Conservation (phyloP, 1,284 basidiomycete genomes). For the Prillingera fragicola region DNA sequence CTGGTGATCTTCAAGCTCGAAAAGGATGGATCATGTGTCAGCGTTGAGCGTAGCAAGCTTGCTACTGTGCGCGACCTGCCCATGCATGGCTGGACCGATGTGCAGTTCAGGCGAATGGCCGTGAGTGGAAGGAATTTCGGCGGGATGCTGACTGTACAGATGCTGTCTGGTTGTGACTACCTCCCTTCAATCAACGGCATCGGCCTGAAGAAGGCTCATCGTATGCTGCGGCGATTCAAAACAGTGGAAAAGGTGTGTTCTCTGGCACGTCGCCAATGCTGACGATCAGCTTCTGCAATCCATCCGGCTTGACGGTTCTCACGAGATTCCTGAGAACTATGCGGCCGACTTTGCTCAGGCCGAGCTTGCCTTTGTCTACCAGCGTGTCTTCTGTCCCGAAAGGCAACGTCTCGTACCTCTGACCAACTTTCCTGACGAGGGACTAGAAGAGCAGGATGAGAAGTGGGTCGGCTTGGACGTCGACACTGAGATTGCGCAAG, state of each 20-base stretch:
- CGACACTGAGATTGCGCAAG: slow-evolving; percentile 46
- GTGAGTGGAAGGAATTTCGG: slow-evolving; percentile 28
- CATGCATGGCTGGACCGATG: slow-evolving; percentile 80
- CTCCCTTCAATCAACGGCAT: slow-evolving; percentile 92
- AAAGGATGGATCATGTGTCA: slow-evolving; percentile 66
- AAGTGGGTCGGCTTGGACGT: slow-evolving; percentile 66
- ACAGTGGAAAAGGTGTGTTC: slow-evolving; percentile 69
- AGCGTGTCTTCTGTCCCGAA: slow-evolving; percentile 82
- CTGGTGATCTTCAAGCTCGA: slow-evolving; percentile 76
- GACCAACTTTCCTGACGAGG: slow-evolving; percentile 53
- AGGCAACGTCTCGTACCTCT: slow-evolving; percentile 63
- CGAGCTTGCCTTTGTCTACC: slow-evolving; percentile 89
- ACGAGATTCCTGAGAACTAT: slow-evolving; percentile 72
- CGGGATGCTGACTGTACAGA: slow-evolving; percentile 44
- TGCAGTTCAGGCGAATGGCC: slow-evolving; percentile 88
- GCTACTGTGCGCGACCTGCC: slow-evolving; percentile 67
- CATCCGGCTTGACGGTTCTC: slow-evolving; percentile 77
- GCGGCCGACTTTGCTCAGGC: slow-evolving; percentile 63
- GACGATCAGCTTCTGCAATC: slow-evolving; percentile 57
- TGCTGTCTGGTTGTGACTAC: slow-evolving; percentile 96
- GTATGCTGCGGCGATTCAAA: slow-evolving; percentile 73
- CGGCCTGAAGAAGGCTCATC: slow-evolving; percentile 92
- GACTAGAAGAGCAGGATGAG: slow-evolving; percentile 59
- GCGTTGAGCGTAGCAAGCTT: slow-evolving; percentile 73
- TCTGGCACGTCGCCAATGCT: slow-evolving; percentile 1